These are phyloP conservation scores for Aspergillus asperescens DNA, from an alignment of 495 filamentous ascomycete genomes.

Conservation along the genomic window DNA sequence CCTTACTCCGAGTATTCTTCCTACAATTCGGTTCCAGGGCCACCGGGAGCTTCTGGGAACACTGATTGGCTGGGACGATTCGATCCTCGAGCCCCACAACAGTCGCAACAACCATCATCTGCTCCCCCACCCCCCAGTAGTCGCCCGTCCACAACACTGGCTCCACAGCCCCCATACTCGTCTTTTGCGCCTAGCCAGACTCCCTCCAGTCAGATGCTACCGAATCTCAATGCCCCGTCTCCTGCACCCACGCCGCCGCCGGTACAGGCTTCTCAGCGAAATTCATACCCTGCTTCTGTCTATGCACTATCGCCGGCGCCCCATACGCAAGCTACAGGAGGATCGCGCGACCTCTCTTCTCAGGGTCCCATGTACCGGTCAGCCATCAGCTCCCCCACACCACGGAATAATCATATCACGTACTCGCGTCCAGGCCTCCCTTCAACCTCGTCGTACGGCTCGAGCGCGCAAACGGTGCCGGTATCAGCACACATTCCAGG, in stretches of 20 bases:
- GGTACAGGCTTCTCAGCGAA: conserved; percentile 31
- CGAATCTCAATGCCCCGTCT: conserved; percentile 30
- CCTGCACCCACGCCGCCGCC: conserved; percentile 40
- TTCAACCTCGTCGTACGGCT: conserved; percentile 24
- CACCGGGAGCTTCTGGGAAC: conserved; percentile 27
- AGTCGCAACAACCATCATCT: conserved; percentile 23
- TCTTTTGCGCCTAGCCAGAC: conserved; percentile 29
- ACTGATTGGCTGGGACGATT: conserved; percentile 47
- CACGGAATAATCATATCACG: conserved; percentile 27
- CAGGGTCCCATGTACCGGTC: conserved; percentile 32
- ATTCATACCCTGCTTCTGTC: conserved; percentile 28
- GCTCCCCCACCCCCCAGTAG: conserved; percentile 22
- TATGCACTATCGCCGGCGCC: conserved; percentile 31
- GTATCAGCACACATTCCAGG: conserved; percentile 20
- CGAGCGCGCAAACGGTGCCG: conserved; percentile 25
- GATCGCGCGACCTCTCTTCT: conserved; percentile 30
- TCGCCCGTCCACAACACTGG: conserved; percentile 21
- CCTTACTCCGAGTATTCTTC: conserved; percentile 34
- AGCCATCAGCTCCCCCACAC: conserved; percentile 29
- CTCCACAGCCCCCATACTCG: conserved; percentile 28
- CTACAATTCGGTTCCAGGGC: conserved; percentile 24
- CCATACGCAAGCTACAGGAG: conserved; percentile 23
- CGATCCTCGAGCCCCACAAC: conserved; percentile 38
- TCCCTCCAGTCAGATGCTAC: conserved; percentile 23
- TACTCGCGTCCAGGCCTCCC: conserved; percentile 34